These are phyloP conservation scores for Orbilia javanica DNA, from an alignment of 2,329 filamentous ascomycete species.

Conservation along the genomic window DNA sequence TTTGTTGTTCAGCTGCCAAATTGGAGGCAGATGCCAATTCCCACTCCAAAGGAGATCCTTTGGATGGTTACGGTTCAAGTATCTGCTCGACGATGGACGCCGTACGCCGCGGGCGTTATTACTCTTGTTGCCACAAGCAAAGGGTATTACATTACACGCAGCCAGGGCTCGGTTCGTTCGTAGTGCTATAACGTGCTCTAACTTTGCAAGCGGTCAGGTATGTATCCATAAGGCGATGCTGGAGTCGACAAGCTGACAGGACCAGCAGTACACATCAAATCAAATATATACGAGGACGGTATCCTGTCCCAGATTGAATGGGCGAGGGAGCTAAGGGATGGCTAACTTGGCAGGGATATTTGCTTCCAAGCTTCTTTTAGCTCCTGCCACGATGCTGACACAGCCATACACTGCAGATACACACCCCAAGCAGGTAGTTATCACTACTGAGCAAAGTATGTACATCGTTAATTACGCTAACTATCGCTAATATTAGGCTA, in stretches of 20 bases:
- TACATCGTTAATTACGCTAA: no score
- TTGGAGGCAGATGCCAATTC: constrained; percentile 36
- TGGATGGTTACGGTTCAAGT: neutral
- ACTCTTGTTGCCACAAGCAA: neutral
- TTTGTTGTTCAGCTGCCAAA: constrained; percentile 56
- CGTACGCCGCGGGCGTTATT: neutral
- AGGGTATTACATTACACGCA: neutral
- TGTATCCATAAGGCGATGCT: no score
- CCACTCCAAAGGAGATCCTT: constrained; percentile 12
- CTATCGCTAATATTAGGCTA: no score
- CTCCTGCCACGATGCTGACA: neutral
- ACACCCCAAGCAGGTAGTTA: no score
- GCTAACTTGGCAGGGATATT: neutral
- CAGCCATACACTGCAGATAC: no score
- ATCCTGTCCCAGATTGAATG: neutral
- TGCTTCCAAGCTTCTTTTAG: neutral
- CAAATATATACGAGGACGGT: neutral
- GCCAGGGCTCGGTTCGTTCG: neutral
- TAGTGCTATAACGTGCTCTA: neutral
- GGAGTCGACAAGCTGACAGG: neutral
- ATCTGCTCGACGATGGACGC: neutral
- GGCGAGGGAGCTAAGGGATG: neutral
- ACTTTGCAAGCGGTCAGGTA: no score
- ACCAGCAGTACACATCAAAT: neutral
- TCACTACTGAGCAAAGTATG: no score